A percentile compares a stretch with the other conserved stretches of the same genome.
Conservation (phyloP, 2,329 filamentous ascomycete genomes). For the Apiospora aurea region DNA sequence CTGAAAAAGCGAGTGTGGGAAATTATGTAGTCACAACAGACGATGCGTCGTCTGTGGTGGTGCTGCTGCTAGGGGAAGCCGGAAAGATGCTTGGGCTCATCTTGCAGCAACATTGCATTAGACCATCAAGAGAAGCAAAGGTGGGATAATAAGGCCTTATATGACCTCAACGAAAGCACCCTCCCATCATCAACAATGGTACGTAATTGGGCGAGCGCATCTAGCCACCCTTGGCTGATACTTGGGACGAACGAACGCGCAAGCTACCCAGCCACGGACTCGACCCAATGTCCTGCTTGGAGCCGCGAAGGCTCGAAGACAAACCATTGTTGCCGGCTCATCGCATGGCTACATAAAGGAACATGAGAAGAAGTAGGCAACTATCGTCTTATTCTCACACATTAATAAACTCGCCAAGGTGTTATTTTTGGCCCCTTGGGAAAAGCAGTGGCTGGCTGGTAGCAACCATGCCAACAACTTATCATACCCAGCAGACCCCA, state of each 20-base stretch:
- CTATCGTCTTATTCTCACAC: background rate
- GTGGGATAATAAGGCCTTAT: background rate
- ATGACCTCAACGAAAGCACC: background rate
- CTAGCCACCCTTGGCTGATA: background rate
- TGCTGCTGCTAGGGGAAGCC: background rate
- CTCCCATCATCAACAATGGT: background rate
- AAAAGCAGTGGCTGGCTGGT: too few relatives aligned
- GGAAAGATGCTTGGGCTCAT: background rate
- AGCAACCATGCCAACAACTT: background rate
- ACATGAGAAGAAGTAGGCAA: background rate
- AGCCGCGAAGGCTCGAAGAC: background rate
- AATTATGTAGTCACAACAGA: background rate
- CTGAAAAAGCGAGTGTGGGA: background rate
- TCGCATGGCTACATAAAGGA: background rate
- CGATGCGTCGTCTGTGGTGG: background rate
- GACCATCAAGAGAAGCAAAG: too few relatives aligned
- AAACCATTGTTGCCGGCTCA: background rate
- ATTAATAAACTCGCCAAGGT: background rate
- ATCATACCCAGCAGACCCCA: background rate
- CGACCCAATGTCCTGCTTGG: background rate
- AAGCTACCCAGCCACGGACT: constrained; percentile 1
- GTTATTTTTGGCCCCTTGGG: too few relatives aligned
- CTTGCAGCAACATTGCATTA: background rate
- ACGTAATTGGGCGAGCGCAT: background rate
- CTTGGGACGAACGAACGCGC: constrained; percentile 14